Evolutionary conservation across 108 stramenopile genomes (phyloP).

Genomic region (Cyclotella atomus): DNA sequence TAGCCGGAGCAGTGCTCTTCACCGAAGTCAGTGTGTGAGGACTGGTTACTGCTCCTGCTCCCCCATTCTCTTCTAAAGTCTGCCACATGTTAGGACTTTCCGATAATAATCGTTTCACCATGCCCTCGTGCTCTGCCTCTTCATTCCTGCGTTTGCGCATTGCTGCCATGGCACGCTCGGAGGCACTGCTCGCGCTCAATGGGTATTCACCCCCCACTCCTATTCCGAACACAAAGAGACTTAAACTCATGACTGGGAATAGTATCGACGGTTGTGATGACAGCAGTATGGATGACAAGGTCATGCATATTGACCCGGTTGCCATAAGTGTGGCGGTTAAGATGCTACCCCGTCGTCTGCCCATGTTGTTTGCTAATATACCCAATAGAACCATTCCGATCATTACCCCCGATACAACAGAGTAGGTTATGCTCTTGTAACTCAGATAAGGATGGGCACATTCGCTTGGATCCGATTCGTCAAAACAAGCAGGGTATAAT

Average conservation of each 20-base stretch:
- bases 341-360: constrained; percentile 63
- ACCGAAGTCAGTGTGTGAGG: no score
- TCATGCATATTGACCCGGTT: constrained; percentile 37
- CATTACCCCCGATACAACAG: constrained; percentile 70
- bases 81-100: background rate
- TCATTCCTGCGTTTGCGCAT: constrained; percentile 3
- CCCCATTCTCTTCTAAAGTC: background rate
- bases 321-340: constrained; percentile 66
- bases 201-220: constrained; percentile 87
- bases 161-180: constrained; percentile 62
- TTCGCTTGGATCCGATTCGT: constrained; percentile 6
- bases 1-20: no score
- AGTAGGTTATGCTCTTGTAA: constrained; percentile 55
- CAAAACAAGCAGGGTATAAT: constrained; percentile 53
- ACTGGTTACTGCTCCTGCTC: background rate
- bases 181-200: constrained; percentile 57
- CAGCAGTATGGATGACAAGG: constrained; percentile 25
- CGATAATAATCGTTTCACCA: constrained; percentile 4
- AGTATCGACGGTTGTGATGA: constrained; percentile 18
- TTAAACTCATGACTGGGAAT: constrained; percentile 44
- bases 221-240: constrained; percentile 69
- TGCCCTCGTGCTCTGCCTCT: background rate
- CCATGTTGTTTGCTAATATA: constrained; percentile 51
- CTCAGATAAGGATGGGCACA: constrained; percentile 30
- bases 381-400: constrained; percentile 69